Base-by-base conservation (phyloP, 2,329 filamentous ascomycete species). In the Calonectria ilicicola region DNA sequence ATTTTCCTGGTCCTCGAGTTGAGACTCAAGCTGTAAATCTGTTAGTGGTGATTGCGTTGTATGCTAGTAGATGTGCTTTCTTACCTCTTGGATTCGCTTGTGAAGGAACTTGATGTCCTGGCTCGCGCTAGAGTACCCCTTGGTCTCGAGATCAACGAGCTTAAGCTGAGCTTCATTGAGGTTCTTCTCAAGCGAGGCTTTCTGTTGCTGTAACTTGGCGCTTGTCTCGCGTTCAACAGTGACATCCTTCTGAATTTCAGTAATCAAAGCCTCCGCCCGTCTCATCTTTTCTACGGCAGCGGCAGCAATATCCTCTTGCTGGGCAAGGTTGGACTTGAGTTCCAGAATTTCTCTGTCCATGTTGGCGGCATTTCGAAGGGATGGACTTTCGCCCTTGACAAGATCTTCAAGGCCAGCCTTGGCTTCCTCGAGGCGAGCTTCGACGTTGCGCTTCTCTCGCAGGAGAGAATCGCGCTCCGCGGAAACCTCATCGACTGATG, bases 201-300 rank as follows among this genome's bases (percentile, higher is more conserved):
- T 98, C 77, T 98, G 95, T 82, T 96, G 96, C 83, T 97, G 95
- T 68, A 98, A 88, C 77, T 94, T 91, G 6, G 93, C 91, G 78
- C 93, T 95, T 40, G 90, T 90, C 81, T 98, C 97, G 12, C 96
- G 92, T 85, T 98, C 96, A 9, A 91, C 91, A 21, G 93, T 91
- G 74, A 98, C 95, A 80, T 99, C 97, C 83, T 97, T 98, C 81
- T 98, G 96, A 75, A 98, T 93, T 84, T 99, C 97, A 10, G 93
- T 91, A 1, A 93, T 93, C 38, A 98, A 87, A 5, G 95, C 94
- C 81, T 99, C 96, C 2, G 97, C 95, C 27, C 96, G 93, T 68
- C 96, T 92, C 97, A 99, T 99, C 88, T 98, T 98, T 80, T 97
- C 96, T 47, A 98, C 93, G 0, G 96, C 96, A 4, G 97, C 96